These are phyloP conservation scores for Hortaea werneckii DNA, from an alignment of 2,329 filamentous ascomycete species.

Conservation along the genomic window DNA sequence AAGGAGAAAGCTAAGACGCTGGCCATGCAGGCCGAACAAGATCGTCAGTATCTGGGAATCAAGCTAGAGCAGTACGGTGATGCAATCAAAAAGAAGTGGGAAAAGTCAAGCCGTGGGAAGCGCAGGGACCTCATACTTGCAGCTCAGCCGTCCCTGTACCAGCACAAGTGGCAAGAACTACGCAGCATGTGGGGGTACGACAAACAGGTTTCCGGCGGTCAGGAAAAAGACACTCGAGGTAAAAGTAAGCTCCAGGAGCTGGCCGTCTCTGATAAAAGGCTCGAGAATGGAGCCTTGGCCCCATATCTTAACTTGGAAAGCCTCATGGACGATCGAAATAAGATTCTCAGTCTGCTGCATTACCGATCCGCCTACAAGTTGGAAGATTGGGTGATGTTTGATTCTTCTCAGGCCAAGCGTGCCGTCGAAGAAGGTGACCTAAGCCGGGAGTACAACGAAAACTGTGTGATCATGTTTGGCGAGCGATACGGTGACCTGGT, in stretches of 20 bases:
- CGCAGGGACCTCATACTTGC: slow-evolving; percentile 3
- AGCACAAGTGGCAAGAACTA: neutral
- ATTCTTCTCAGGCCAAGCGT: slow-evolving; percentile 3
- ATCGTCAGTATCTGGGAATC: neutral
- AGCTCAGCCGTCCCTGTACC: slow-evolving; percentile 7
- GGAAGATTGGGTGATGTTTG: slow-evolving; percentile 8
- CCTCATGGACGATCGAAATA: slow-evolving; percentile 3
- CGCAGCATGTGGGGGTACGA: neutral
- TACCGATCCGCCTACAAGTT: slow-evolving; percentile 4
- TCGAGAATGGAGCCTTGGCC: neutral
- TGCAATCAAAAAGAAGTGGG: slow-evolving; percentile 5
- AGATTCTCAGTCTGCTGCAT: slow-evolving; percentile 9
- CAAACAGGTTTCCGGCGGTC: neutral
- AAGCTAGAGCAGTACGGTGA: slow-evolving; percentile 3
- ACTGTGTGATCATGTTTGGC: slow-evolving; percentile 3
- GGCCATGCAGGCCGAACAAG: neutral
- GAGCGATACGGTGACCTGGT: slow-evolving; percentile 1
- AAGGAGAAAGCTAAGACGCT: neutral
- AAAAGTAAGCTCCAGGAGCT: neutral
- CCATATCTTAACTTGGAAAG: slow-evolving; percentile 9
- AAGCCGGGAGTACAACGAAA: slow-evolving; percentile 1
- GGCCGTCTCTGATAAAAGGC: neutral
- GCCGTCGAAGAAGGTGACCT: neutral
- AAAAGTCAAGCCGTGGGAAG: slow-evolving; percentile 4
- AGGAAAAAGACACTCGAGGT: neutral